Evolutionary conservation across 352 stramenopile species (phyloP).

Genomic region (Globisporangium carolinianum): DNA sequence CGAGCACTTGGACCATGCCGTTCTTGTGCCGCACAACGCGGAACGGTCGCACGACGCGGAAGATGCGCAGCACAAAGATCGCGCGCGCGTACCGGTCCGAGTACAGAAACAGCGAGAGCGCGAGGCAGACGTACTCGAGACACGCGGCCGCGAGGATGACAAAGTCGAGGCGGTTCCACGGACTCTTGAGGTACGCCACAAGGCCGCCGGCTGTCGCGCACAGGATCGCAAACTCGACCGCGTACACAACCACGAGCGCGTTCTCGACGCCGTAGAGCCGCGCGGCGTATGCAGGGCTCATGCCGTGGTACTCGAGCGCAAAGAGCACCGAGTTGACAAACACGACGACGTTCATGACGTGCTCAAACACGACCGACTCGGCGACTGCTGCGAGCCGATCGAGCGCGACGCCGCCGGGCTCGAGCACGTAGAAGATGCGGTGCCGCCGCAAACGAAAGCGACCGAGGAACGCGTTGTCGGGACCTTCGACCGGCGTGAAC

Average conservation of each 20-base stretch:
- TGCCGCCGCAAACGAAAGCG: slow-evolving; percentile 51
- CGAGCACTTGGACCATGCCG: slow-evolving; percentile 58
- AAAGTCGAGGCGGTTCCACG: slow-evolving; percentile 80
- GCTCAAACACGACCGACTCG: slow-evolving; percentile 60
- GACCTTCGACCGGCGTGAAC: slow-evolving; percentile 30
- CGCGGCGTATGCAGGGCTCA: slow-evolving; percentile 44
- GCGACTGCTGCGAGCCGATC: slow-evolving; percentile 38
- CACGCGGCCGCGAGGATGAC: slow-evolving; percentile 54
- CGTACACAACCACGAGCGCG: slow-evolving; percentile 65
- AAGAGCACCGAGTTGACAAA: slow-evolving; percentile 74
- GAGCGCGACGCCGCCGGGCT: slow-evolving; percentile 40
- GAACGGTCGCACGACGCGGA: slow-evolving; percentile 71
- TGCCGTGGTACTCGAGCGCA: slow-evolving; percentile 71
- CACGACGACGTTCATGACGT: slow-evolving; percentile 71
- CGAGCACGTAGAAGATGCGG: slow-evolving; percentile 57
- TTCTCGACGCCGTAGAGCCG: slow-evolving; percentile 61
- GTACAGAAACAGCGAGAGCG: slow-evolving; percentile 47
- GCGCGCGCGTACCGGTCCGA: slow-evolving; percentile 59
- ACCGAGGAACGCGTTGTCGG: slow-evolving; percentile 53
- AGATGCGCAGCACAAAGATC: slow-evolving; percentile 76
- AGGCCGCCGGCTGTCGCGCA: slow-evolving; percentile 47
- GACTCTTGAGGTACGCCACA: slow-evolving; percentile 61
- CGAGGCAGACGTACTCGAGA: slow-evolving; percentile 62
- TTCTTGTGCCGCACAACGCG: slow-evolving; percentile 72
- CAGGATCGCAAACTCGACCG: slow-evolving; percentile 57